These are phyloP conservation scores for Fragilariopsis cylindrus DNA, from an alignment of 108 stramenopile species.

Conservation along the genomic window DNA sequence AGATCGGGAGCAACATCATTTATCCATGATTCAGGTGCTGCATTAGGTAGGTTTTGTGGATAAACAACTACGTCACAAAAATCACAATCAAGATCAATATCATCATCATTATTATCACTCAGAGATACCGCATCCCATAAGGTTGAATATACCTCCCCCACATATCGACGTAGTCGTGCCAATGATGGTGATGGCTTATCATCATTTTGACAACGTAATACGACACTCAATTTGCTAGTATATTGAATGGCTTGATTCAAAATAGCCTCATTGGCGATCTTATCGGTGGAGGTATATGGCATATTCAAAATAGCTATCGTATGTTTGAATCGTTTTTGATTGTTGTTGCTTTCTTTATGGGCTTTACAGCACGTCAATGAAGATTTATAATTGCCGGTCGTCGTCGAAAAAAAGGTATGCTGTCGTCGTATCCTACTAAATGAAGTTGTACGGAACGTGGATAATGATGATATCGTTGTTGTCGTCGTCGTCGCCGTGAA, in stretches of 20 bases:
- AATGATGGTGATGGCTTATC: constrained; percentile 51
- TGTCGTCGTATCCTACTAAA: too few relatives aligned
- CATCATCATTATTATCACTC: constrained; percentile 21
- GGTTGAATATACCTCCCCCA: constrained; percentile 82
- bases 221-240: constrained; percentile 60
- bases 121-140: constrained; percentile 78
- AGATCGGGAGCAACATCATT: constrained; percentile 58
- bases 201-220: constrained; percentile 56
- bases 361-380: too few relatives aligned
- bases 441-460: too few relatives aligned
- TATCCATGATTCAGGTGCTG: constrained; percentile 81
- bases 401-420: too few relatives aligned
- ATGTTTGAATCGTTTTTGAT: constrained; percentile 34
- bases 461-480: not conserved
- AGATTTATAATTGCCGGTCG: too few relatives aligned
- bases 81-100: constrained; percentile 14
- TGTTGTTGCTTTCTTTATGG: not conserved
- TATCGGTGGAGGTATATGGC: constrained; percentile 74
- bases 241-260: constrained; percentile 62
- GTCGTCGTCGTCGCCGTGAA: constrained; percentile 5
- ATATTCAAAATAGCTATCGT: constrained; percentile 80
- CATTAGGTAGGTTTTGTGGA: constrained; percentile 85
- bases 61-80: constrained; percentile 85
- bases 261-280: constrained; percentile 89
- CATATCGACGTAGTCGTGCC: constrained; percentile 69